Conservation (phyloP, 305 asterid species). For the Fraxinus baroniana region DNA sequence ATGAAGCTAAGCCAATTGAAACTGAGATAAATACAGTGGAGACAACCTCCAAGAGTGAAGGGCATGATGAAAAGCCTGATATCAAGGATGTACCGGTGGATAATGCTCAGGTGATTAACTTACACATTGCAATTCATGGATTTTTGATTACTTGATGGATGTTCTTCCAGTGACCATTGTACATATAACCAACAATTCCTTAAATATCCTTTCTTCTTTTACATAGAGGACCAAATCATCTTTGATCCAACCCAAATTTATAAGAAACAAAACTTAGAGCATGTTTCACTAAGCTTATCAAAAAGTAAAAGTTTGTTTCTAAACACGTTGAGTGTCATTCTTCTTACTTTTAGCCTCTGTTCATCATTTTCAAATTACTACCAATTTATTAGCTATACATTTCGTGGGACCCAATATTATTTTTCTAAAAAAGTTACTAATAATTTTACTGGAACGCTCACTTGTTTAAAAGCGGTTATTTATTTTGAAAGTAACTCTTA, state of each 20-base stretch:
- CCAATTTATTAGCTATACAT: neutral
- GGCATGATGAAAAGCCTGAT: slow-evolving; percentile 73
- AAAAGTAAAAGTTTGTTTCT: neutral
- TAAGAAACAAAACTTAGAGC: neutral
- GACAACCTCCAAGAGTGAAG: slow-evolving; percentile 51
- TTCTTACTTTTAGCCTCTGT: neutral
- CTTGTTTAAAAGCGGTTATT: neutral
- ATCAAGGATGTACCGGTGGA: slow-evolving; percentile 78
- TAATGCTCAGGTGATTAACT: slow-evolving; percentile 53
- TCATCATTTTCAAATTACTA: neutral
- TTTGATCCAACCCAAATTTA: neutral
- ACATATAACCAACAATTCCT: neutral
- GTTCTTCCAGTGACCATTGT: neutral
- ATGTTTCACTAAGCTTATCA: neutral
- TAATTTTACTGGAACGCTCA: neutral
- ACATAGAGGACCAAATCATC: neutral
- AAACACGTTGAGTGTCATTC: neutral
- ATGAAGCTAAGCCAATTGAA: slow-evolving; percentile 60
- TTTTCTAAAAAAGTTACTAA: neutral
- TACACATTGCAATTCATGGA: neutral
- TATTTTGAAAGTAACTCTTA: neutral
- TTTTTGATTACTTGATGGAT: neutral
- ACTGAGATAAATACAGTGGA: slow-evolving; percentile 40
- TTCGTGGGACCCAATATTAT: neutral
- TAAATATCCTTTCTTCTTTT: neutral